Percentiles rank a stretch among this genome's conserved stretches.
Conservation (phyloP, 2,329 filamentous ascomycete genomes). For the Calonectria pteridis region DNA sequence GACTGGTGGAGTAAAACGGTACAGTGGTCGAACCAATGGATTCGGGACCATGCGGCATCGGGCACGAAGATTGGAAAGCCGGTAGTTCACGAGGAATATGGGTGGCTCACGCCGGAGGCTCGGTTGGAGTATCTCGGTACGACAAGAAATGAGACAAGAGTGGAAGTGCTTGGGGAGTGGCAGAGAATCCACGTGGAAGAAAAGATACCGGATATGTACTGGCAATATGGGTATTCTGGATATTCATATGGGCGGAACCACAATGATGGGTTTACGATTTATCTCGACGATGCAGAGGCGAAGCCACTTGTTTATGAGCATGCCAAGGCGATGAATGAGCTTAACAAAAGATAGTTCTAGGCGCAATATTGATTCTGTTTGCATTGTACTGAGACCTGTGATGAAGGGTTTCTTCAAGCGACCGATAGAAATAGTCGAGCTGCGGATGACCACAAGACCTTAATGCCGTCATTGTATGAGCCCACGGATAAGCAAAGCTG, state of each 20-base stretch:
- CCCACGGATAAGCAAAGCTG: no score
- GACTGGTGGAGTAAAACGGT: constrained; percentile 69
- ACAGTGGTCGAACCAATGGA: constrained; percentile 66
- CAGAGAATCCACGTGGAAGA: constrained; percentile 61
- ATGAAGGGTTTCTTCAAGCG: no score
- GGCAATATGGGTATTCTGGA: constrained; percentile 66
- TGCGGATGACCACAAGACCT: no score
- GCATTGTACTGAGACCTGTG: no score
- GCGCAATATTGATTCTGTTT: no score
- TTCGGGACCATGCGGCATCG: constrained; percentile 64
- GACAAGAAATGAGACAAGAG: constrained; percentile 56
- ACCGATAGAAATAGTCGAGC: no score
- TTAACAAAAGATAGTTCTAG: constrained; percentile 17
- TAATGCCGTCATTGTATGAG: no score
- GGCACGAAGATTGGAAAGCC: constrained; percentile 59
- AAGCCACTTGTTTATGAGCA: constrained; percentile 58
- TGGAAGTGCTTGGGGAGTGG: constrained; percentile 62
- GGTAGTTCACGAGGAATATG: constrained; percentile 62
- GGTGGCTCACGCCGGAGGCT: constrained; percentile 60
- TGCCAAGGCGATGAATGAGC: constrained; percentile 54
- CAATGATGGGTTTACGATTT: constrained; percentile 68
- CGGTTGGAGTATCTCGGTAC: constrained; percentile 57
- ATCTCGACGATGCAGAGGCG: constrained; percentile 62
- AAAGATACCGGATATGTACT: constrained; percentile 67
- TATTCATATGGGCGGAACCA: constrained; percentile 68